phyloP scores from a whole-genome alignment of 1,284 basidiomycete species.

The Thelephora terrestris region DNA sequence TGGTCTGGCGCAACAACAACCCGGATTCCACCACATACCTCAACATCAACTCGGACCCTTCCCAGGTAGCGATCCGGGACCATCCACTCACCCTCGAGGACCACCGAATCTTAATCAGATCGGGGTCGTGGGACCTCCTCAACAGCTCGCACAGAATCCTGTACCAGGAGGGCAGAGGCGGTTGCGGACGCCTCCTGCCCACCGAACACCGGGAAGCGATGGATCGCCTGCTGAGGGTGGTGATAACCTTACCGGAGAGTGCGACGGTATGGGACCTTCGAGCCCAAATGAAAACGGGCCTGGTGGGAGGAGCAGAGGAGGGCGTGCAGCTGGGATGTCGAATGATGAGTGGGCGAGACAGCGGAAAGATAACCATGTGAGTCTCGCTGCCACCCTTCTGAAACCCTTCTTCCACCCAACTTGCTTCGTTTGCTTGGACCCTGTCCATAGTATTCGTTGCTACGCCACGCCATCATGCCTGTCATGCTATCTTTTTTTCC shows the following conservation, averaged over 20 bases:
- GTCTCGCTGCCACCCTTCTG: slow-evolving; percentile 14
- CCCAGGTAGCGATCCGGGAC: slow-evolving; percentile 49
- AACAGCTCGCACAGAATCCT: slow-evolving; percentile 4
- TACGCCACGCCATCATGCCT: too few species aligned
- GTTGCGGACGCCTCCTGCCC: background rate
- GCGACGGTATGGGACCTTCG: too few species aligned
- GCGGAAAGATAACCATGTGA: slow-evolving; percentile 78
- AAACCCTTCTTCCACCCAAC: too few species aligned
- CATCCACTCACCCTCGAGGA: slow-evolving; percentile 64
- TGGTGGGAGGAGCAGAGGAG: slow-evolving; percentile 22
- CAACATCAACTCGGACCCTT: slow-evolving; percentile 13
- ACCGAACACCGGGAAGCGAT: background rate
- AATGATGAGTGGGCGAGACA: slow-evolving; percentile 73
- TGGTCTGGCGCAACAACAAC: background rate
- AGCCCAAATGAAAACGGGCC: slow-evolving; percentile 3
- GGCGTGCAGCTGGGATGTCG: slow-evolving; percentile 27
- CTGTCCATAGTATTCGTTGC: too few species aligned
- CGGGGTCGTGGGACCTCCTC: slow-evolving; percentile 32
- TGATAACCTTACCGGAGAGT: background rate
- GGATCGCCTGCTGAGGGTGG: background rate
- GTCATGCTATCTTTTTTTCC: background rate
- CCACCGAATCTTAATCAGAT: slow-evolving; percentile 57
- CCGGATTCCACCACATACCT: background rate
- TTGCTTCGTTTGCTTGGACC: too few species aligned
- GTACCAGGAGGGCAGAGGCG: slow-evolving; percentile 4